Base-by-base conservation (phyloP, 106 monocot species). In the Allium cepa region DNA sequence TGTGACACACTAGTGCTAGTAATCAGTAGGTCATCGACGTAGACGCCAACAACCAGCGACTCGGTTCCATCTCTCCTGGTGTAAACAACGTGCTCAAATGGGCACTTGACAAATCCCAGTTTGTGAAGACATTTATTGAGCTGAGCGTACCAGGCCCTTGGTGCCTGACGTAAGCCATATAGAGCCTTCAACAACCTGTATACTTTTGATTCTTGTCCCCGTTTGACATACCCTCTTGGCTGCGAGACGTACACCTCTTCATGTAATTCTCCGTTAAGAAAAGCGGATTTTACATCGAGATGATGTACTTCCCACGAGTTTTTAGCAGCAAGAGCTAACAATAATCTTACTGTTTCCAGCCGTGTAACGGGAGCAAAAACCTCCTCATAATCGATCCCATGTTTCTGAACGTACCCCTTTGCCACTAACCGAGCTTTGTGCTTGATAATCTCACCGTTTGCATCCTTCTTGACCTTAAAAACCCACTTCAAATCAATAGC, bases 261-360 rank as follows among this genome's bases (percentile, higher is more conserved):
- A 4, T 67, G 18, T 8, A 67, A 9, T 2, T 28, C 5, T 49
- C 50, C 66, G 50, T 67, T 67, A 4, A 67, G 15, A 4, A 67
- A 67, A 3, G 66, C 49, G 11, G 16, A 67, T 17, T 51, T 67
- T 9, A 67, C 66, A 67, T 67, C 50, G 16, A 67, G n/a, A 18
- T 18, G 16, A 49, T 50, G 12, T n/a, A 67, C 8, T 18, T 67
- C 26, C 50, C 7, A n/a, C 9, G 7, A 50, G 11, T 67, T 12
- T 67, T 65, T 13, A 10, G 64, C 50, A 49, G 17, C 50, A 17
- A 51, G 4, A 14, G 50, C 5, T 50, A 51, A 50, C 3, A 67
- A 8, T 2, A 51, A 4, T 50, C 66, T 6, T 4, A 67, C 52
- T 18, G 66, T 67, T 5, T 67, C 66, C 4, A 22, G 16, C 4